These are phyloP conservation scores for Alternaria triticina DNA, from an alignment of 2,329 filamentous ascomycete species.

Conservation along the genomic window DNA sequence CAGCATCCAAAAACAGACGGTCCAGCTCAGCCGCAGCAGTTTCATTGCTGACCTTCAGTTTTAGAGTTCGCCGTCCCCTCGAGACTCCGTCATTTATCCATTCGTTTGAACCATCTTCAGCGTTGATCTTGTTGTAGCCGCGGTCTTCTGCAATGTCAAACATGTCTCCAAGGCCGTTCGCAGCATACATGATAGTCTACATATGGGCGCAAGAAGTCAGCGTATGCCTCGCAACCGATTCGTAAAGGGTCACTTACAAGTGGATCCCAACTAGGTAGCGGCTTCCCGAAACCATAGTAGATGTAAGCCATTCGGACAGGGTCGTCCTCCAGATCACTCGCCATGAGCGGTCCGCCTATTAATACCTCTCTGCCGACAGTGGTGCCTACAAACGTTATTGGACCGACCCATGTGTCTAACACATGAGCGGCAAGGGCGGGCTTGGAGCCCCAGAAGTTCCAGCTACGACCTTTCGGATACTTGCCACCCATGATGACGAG, in stretches of 20 bases:
- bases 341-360: background rate
- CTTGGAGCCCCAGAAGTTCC: background rate
- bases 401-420: background rate
- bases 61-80: background rate
- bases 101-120: background rate
- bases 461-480: background rate
- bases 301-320: background rate
- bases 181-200: background rate
- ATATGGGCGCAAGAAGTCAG: background rate
- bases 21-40: background rate
- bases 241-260: background rate
- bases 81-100: background rate
- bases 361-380: background rate
- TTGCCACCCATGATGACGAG: background rate
- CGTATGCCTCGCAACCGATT: background rate
- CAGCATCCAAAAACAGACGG: background rate
- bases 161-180: background rate
- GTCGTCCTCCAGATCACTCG: background rate
- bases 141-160: background rate
- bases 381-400: background rate
- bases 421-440: background rate
- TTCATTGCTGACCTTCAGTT: background rate
- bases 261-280: background rate
- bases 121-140: background rate
- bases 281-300: background rate